phyloP scores from a whole-genome alignment of 2,329 filamentous ascomycete genomes.

The Alternaria arbusti region DNA sequence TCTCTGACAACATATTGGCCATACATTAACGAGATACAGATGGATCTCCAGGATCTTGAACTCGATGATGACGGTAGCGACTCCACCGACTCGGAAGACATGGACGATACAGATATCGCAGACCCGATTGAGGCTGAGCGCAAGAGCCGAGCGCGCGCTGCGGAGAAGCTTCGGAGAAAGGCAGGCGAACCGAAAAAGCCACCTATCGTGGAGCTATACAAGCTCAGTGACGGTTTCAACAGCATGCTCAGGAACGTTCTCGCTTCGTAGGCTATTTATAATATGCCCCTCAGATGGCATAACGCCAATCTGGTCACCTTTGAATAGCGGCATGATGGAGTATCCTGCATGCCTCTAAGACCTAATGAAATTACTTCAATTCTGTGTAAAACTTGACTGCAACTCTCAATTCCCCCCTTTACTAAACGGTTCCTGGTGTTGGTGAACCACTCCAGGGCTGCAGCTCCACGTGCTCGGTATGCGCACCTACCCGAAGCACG shows the following conservation, averaged over 20 bases:
- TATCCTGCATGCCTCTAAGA: background rate
- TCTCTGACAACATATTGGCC: background rate
- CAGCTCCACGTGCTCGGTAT: slow-evolving; percentile 19
- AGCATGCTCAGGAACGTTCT: slow-evolving; percentile 82
- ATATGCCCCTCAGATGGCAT: background rate
- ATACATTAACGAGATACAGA: slow-evolving; percentile 45
- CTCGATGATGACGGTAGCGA: slow-evolving; percentile 73
- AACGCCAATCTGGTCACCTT: background rate
- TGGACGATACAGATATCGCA: slow-evolving; percentile 73
- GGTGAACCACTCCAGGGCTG: background rate
- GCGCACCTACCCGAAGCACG: slow-evolving; percentile 17
- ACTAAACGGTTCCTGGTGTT: background rate
- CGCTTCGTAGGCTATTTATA: slow-evolving; percentile 54
- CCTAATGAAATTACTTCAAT: background rate
- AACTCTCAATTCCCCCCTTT: background rate
- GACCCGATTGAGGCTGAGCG: slow-evolving; percentile 90
- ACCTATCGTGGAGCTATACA: slow-evolving; percentile 76
- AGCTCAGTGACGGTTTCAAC: slow-evolving; percentile 80
- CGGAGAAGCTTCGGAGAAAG: slow-evolving; percentile 78
- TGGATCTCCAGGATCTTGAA: slow-evolving; percentile 82
- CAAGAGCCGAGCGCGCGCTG: slow-evolving; percentile 74
- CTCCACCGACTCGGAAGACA: slow-evolving; percentile 62
- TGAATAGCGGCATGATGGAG: background rate
- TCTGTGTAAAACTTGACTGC: background rate
- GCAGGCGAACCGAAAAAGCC: slow-evolving; percentile 88